Conservation (phyloP, 2,329 filamentous ascomycete species). For the Scopulariopsis brevicaulis region DNA sequence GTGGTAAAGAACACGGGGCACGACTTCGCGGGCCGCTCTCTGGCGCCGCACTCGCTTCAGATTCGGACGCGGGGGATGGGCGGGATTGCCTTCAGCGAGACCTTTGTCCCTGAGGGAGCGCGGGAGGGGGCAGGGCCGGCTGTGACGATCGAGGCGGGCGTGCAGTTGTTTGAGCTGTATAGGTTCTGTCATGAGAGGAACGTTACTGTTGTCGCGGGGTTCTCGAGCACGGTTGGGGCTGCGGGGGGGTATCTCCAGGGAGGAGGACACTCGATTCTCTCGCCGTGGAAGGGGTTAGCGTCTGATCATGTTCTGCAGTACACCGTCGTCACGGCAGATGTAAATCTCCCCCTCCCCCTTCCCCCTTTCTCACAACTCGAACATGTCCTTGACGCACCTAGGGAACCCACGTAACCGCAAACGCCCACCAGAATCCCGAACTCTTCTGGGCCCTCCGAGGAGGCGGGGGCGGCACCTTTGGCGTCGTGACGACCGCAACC, state of each 20-base stretch:
- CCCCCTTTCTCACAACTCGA: neutral
- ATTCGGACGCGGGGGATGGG: slow-evolving; percentile 29
- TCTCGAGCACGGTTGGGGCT: slow-evolving; percentile 40
- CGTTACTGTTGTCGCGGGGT: slow-evolving; percentile 25
- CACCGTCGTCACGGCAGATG: slow-evolving; percentile 28
- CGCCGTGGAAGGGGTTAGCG: slow-evolving; percentile 29
- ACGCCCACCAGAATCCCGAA: slow-evolving; percentile 33
- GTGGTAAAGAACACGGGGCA: slow-evolving; percentile 21
- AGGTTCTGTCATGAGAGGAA: slow-evolving; percentile 1
- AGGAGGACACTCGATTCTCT: slow-evolving; percentile 39
- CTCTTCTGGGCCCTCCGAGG: slow-evolving; percentile 54
- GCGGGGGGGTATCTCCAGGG: slow-evolving; percentile 50
- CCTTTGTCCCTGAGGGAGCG: slow-evolving; percentile 12
- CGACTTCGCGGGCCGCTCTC: slow-evolving; percentile 10
- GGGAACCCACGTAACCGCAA: slow-evolving; percentile 30
- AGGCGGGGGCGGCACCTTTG: slow-evolving; percentile 48
- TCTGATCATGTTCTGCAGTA: slow-evolving; percentile 35
- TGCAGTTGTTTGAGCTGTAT: slow-evolving; percentile 35
- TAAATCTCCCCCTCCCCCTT: neutral
- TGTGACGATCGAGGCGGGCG: slow-evolving; percentile 42
- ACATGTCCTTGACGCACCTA: neutral
- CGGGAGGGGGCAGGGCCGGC: slow-evolving; percentile 23
- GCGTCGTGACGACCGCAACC: slow-evolving; percentile 33
- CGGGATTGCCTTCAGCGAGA: slow-evolving; percentile 11
- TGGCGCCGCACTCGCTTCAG: slow-evolving; percentile 15